A percentile compares a stretch with the other conserved stretches of the same genome.
phyloP scores from a whole-genome alignment of 2,329 filamentous ascomycete genomes.

The Colletotrichum sidae region DNA sequence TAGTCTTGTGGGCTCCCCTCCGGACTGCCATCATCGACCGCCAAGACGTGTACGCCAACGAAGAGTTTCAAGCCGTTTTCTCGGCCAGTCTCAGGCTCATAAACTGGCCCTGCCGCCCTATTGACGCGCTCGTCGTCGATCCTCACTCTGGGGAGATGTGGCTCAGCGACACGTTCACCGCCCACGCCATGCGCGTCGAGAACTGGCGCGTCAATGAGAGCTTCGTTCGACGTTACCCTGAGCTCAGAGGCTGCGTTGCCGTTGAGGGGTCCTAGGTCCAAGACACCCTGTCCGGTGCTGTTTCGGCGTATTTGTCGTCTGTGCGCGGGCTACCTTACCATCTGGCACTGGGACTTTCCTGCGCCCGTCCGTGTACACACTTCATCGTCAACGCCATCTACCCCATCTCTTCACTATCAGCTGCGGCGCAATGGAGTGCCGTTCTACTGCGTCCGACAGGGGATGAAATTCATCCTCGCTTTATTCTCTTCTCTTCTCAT shows the following conservation, averaged over 20 bases:
- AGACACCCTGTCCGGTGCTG: too few relatives aligned
- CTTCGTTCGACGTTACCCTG: constrained; percentile 44
- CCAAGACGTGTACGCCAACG: constrained; percentile 50
- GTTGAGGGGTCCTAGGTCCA: constrained; percentile 18
- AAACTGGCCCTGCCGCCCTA: constrained; percentile 47
- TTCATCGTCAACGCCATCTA: too few relatives aligned
- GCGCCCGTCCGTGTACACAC: too few relatives aligned
- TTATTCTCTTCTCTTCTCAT: too few relatives aligned
- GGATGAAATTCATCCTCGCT: too few relatives aligned
- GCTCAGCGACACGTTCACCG: constrained; percentile 41
- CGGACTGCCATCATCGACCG: constrained; percentile 49
- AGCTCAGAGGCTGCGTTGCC: constrained; percentile 40
- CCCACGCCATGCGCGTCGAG: constrained; percentile 42
- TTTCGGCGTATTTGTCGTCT: too few relatives aligned
- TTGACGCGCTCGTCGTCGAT: constrained; percentile 42
- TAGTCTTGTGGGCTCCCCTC: constrained; percentile 47
- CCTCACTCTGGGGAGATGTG: constrained; percentile 43
- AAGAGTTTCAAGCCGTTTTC: constrained; percentile 51
- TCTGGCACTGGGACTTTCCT: too few relatives aligned
- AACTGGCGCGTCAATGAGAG: constrained; percentile 43
- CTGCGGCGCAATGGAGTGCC: too few relatives aligned
- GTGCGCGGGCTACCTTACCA: too few relatives aligned
- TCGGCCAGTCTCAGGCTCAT: constrained; percentile 46
- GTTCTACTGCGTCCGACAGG: too few relatives aligned
- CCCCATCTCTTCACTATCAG: too few relatives aligned